Evolutionary conservation across 768 basidiomycete species (phyloP), one percentile per base, ranked within the genome.

Genomic region (Austroboletus festivus): DNA sequence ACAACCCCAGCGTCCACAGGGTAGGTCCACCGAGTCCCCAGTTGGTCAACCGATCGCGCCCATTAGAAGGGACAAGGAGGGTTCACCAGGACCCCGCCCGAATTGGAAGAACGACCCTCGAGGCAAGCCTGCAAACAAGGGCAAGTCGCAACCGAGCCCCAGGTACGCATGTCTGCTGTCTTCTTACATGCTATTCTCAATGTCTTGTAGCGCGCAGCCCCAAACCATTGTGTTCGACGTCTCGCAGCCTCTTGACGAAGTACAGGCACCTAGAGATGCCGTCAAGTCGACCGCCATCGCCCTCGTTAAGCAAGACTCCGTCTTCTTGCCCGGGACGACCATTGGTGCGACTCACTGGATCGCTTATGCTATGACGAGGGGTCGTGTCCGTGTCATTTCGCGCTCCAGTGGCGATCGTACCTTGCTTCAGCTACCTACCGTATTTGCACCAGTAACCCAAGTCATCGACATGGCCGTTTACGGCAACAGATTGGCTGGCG

Each of bases 341-440:
- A 92, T 93, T 46, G 90, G 90, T 10, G 90, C 90, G 13, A 91
- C 90, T 5, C 86, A 89, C 61, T 93, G 90, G 88, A 90, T 93
- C 50, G 90, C 90, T 15, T 92, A 93, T 59, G 90, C 89, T 21
- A 93, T 93, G 90, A 91, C 86, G 5, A 82, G 85, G 71, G 88
- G 86, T 81, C 89, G 90, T 51, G 86, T 93, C 43, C 86, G 90
- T 38, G 86, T 93, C 44, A 93, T 92, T 51, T 92, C 89, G 19
- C 80, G 90, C 44, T 88, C 89, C 20, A 91, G 89, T 55, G 90
- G 90, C 31, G 89, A 91, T 65, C 83, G 90, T 44, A 91, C 90
- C 7, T 71, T 93, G 2, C 76, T 93, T n/a, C 86, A 90, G 59
- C 73, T 92, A 38, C 84, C 81, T 15, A 63, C 67, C 9, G 63